Conservation (phyloP, 1,284 basidiomycete species). For the Microbotryum lychnidis-dioicae region DNA sequence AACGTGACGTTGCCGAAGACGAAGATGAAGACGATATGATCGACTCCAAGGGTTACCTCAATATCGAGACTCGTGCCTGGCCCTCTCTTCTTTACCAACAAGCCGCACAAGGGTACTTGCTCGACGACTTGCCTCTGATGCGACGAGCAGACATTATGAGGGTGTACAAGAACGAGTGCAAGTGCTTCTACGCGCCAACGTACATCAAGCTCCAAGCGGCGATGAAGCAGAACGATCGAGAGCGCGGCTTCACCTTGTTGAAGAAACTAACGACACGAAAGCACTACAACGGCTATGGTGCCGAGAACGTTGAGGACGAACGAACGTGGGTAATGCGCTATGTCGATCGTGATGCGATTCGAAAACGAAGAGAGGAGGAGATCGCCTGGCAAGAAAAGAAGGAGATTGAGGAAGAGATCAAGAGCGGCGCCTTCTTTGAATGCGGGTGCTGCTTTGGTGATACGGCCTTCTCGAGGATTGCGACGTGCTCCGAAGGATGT, state of each 20-base stretch:
- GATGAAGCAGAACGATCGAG: not conserved
- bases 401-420: conserved; percentile 23
- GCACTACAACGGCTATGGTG: conserved; percentile 12
- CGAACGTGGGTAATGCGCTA: conserved; percentile 13
- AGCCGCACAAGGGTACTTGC: conserved; percentile 7
- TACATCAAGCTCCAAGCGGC: conserved; percentile 6
- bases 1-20: not conserved
- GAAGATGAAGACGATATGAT: not conserved
- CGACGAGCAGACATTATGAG: conserved; percentile 11
- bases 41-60: conserved; percentile 1
- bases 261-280: not conserved
- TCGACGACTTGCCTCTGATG: conserved; percentile 12
- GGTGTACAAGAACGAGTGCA: conserved; percentile 4
- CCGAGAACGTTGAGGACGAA: conserved; percentile 18
- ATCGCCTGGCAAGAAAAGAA: conserved; percentile 10
- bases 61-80: not conserved
- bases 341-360: not conserved
- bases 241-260: conserved; percentile 13
- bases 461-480: conserved; percentile 10
- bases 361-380: not conserved
- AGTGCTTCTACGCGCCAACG: conserved; percentile 16
- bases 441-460: conserved; percentile 37
- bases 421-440: conserved; percentile 29
- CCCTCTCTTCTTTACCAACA: conserved; percentile 3
- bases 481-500: conserved; percentile 31